phyloP scores from a whole-genome alignment of 345 rosid genomes.

The Gossypium bickii region DNA sequence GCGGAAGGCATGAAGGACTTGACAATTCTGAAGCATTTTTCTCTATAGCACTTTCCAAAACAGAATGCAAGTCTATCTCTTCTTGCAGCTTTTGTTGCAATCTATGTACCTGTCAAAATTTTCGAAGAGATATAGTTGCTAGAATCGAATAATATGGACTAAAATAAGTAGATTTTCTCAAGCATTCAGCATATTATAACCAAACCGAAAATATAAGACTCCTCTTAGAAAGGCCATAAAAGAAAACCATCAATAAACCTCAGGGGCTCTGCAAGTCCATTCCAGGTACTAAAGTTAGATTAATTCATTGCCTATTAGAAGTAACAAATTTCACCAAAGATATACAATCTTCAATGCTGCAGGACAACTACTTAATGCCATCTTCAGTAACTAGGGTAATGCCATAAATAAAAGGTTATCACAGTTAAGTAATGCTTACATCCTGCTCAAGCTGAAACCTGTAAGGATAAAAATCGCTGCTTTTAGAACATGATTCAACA shows the following conservation, averaged over 20 bases:
- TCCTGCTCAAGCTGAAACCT: conserved; percentile 76
- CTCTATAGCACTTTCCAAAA: conserved; percentile 51
- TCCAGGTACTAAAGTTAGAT: background rate
- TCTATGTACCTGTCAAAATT: conserved; percentile 53
- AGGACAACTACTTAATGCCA: background rate
- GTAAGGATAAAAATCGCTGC: conserved; percentile 40
- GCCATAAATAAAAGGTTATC: conserved; percentile 11
- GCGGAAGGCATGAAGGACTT: conserved; percentile 45
- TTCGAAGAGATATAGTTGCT: background rate
- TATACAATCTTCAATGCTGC: background rate
- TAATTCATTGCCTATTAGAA: conserved; percentile 4
- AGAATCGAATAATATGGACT: background rate
- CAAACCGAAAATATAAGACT: conserved; percentile 2
- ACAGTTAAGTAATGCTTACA: conserved; percentile 41
- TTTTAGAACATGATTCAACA: conserved; percentile 25
- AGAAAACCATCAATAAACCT: background rate
- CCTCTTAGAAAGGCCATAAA: background rate
- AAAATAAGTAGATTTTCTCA: background rate
- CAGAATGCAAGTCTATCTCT: conserved; percentile 60
- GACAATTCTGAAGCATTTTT: conserved; percentile 49
- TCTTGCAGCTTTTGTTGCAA: conserved; percentile 64
- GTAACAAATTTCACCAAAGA: background rate
- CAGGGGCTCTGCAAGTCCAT: background rate
- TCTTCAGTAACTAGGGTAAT: conserved; percentile 1
- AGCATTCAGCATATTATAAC: background rate